Percentiles rank a stretch among this genome's conserved stretches.
Evolutionary conservation across 2,329 filamentous ascomycete genomes (phyloP).

Genomic region (Beauveria asiatica): DNA sequence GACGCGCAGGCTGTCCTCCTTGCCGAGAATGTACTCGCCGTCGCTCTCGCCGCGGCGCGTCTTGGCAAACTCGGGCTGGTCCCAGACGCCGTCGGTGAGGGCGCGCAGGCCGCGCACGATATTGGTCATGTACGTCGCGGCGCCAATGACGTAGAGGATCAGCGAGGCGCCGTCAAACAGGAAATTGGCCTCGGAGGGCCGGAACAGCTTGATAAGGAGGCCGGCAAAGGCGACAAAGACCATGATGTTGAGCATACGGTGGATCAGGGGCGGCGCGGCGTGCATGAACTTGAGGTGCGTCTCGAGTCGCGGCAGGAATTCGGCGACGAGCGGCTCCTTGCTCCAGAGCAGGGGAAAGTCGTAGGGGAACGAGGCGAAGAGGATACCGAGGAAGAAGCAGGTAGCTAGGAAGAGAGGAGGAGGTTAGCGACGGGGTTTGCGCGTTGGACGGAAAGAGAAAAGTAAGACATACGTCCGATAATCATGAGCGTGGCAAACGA

Average conservation of each 20-base stretch:
- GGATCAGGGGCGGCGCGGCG: constrained; percentile 83
- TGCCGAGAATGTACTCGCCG: constrained; percentile 61
- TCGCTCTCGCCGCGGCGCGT: constrained; percentile 34
- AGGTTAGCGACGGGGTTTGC: neutral
- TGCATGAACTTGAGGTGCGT: constrained; percentile 85
- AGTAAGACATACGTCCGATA: constrained; percentile 69
- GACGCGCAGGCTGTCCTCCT: constrained; percentile 86
- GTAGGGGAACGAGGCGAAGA: constrained; percentile 95
- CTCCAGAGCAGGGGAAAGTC: constrained; percentile 86
- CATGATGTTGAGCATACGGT: constrained; percentile 88
- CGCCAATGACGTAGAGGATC: constrained; percentile 74
- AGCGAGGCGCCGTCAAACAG: constrained; percentile 84
- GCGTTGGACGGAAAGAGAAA: neutral
- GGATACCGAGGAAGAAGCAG: constrained; percentile 96
- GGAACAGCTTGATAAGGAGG: constrained; percentile 91
- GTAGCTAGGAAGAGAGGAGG: constrained; percentile 46
- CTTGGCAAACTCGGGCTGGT: constrained; percentile 30
- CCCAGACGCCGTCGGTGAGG: constrained; percentile 63
- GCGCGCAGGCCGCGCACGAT: constrained; percentile 90
- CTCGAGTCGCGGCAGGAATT: constrained; percentile 80
- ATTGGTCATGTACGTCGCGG: constrained; percentile 90
- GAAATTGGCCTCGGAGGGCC: constrained; percentile 86
- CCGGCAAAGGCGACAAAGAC: constrained; percentile 80
- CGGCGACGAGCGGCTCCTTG: constrained; percentile 50
- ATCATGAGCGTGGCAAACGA: constrained; percentile 97